Conservation (phyloP, 2,329 filamentous ascomycete genomes). For the Trichoderma arundinaceum region DNA sequence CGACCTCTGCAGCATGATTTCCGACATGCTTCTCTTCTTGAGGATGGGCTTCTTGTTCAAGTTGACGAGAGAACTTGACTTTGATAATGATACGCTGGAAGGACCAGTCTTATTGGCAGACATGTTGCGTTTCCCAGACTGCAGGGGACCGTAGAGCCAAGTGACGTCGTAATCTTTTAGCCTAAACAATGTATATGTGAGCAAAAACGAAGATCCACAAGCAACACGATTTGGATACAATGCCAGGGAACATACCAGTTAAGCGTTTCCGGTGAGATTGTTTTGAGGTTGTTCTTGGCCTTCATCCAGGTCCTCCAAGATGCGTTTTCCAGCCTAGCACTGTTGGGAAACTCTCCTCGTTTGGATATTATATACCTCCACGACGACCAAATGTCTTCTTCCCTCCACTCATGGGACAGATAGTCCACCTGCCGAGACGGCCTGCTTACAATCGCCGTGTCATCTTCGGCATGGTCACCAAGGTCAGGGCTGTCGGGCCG, state of each 20-base stretch:
- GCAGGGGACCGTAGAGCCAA: slow-evolving; percentile 93
- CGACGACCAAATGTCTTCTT: slow-evolving; percentile 97
- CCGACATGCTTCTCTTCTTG: slow-evolving; percentile 96
- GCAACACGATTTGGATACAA: background rate
- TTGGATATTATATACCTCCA: slow-evolving; percentile 92
- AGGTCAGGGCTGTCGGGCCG: slow-evolving; percentile 63
- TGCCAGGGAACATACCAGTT: slow-evolving; percentile 73
- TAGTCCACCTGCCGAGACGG: slow-evolving; percentile 94
- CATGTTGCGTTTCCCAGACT: slow-evolving; percentile 68
- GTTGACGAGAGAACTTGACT: slow-evolving; percentile 68
- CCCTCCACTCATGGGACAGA: slow-evolving; percentile 88
- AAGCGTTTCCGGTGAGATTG: slow-evolving; percentile 86
- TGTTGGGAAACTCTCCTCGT: slow-evolving; percentile 78
- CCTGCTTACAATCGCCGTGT: slow-evolving; percentile 73
- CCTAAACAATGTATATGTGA: slow-evolving; percentile 59
- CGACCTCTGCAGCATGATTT: slow-evolving; percentile 90
- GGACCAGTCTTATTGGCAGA: slow-evolving; percentile 53
- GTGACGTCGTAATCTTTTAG: slow-evolving; percentile 97
- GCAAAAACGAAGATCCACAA: background rate
- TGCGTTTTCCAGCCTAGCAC: slow-evolving; percentile 86
- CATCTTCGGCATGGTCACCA: slow-evolving; percentile 73
- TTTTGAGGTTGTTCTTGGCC: slow-evolving; percentile 82
- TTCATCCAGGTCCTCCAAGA: slow-evolving; percentile 98
- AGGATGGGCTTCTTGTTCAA: slow-evolving; percentile 82
- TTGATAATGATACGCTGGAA: slow-evolving; percentile 54